A percentile compares a stretch with the other conserved stretches of the same genome.
These are phyloP conservation scores for Heterobasidion annosum DNA, from an alignment of 1,284 basidiomycete genomes.

Conservation along the genomic window DNA sequence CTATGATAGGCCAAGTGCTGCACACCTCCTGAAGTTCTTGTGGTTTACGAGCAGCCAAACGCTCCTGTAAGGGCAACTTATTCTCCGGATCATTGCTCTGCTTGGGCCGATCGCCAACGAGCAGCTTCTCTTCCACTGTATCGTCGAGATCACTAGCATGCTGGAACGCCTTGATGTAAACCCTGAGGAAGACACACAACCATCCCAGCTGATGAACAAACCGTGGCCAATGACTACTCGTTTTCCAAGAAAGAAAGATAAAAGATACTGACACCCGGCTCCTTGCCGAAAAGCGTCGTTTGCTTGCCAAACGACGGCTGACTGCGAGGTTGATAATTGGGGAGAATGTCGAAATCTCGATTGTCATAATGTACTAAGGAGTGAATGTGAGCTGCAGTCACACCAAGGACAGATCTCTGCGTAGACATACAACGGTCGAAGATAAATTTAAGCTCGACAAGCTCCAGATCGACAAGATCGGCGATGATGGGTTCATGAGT, in stretches of 20 bases:
- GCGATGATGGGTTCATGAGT: conserved; percentile 59
- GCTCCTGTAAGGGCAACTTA: conserved; percentile 44
- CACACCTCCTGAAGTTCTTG: conserved; percentile 50
- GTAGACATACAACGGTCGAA: conserved; percentile 60
- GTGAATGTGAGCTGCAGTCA: not conserved
- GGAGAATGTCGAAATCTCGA: conserved; percentile 71
- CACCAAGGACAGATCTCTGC: not conserved
- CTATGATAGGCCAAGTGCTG: not conserved
- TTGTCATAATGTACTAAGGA: conserved; percentile 67
- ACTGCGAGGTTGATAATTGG: conserved; percentile 61
- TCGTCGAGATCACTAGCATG: conserved; percentile 72
- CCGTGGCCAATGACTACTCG: not conserved
- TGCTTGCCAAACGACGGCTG: conserved; percentile 49
- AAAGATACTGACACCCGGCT: conserved; percentile 44
- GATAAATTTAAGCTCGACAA: conserved; percentile 77
- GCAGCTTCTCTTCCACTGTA: conserved; percentile 65
- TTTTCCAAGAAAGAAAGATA: not conserved
- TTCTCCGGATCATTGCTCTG: conserved; percentile 41
- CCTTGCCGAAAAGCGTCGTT: conserved; percentile 53
- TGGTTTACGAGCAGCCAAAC: conserved; percentile 38
- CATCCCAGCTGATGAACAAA: conserved; percentile 44
- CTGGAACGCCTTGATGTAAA: conserved; percentile 68
- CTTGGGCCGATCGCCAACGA: conserved; percentile 72
- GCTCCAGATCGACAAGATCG: conserved; percentile 69
- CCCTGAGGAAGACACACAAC: conserved; percentile 60